phyloP scores from a whole-genome alignment of 352 stramenopile genomes.

The Phytophthora sp. region DNA sequence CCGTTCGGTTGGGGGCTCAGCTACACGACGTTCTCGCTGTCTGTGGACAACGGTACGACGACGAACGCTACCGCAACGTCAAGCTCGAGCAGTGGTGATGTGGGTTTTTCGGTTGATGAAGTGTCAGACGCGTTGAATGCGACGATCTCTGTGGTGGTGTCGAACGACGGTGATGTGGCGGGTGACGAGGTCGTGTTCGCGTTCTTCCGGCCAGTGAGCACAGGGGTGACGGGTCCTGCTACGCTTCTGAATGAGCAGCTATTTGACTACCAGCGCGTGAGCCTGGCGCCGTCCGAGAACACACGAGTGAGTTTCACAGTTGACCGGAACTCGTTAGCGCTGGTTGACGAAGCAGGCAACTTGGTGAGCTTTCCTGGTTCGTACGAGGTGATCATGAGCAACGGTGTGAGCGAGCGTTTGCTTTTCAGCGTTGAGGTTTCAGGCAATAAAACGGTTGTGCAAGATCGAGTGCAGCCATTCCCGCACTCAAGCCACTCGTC shows the following conservation, averaged over 20 bases:
- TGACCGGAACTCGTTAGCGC: conserved; percentile 36
- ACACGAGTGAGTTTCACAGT: conserved; percentile 42
- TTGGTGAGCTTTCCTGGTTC: conserved; percentile 54
- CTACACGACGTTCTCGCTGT: conserved; percentile 82
- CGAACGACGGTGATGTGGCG: conserved; percentile 50
- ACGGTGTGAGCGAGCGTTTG: conserved; percentile 58
- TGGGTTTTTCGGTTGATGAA: background rate
- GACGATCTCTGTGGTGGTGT: conserved; percentile 50
- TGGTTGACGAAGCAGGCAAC: conserved; percentile 54
- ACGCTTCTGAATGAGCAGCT: conserved; percentile 72
- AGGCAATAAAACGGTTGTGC: background rate
- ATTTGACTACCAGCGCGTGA: conserved; percentile 61
- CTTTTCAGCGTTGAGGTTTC: conserved; percentile 30
- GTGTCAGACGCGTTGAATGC: conserved; percentile 35
- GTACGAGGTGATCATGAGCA: conserved; percentile 73
- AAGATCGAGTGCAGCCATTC: background rate
- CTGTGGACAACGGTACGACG: conserved; percentile 1
- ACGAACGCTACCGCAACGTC: background rate
- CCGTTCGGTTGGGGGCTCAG: conserved; percentile 91
- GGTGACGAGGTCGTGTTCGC: conserved; percentile 73
- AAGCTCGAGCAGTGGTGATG: background rate
- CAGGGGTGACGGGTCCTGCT: conserved; percentile 48
- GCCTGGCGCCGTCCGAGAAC: conserved; percentile 31
- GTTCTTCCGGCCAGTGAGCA: conserved; percentile 66
- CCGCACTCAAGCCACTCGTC: no score